A percentile compares a stretch with the other conserved stretches of the same genome.
phyloP scores from a whole-genome alignment of 2,329 filamentous ascomycete species.

The Trichoderma polysporum region DNA sequence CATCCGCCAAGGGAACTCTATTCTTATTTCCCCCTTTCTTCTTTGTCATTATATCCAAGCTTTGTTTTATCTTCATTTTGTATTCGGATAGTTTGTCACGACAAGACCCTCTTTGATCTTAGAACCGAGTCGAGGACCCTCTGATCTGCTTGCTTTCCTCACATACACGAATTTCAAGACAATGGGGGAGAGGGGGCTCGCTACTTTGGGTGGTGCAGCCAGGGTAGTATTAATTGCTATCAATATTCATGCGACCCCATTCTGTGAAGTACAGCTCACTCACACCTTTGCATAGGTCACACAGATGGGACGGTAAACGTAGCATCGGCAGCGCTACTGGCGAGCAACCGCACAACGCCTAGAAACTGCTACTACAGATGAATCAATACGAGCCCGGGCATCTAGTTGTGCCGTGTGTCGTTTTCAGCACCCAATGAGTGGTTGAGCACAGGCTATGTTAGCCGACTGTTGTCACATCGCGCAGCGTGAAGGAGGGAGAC shows the following conservation, averaged over 20 bases:
- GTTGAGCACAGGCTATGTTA: not conserved
- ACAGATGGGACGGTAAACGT: not conserved
- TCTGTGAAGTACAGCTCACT: not conserved
- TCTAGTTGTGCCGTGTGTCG: not conserved
- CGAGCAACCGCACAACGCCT: not conserved
- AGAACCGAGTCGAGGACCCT: not conserved
- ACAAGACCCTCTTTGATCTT: not conserved
- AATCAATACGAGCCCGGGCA: not conserved
- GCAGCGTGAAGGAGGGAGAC: not conserved
- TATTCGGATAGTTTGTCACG: not conserved
- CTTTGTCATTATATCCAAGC: not conserved
- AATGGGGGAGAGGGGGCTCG: not conserved
- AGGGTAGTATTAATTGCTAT: slow-evolving; percentile 7
- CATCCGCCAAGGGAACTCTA: too few species aligned
- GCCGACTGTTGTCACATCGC: slow-evolving; percentile 14
- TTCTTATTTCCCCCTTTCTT: not conserved
- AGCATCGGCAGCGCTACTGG: not conserved
- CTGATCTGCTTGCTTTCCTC: not conserved
- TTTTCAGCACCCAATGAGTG: not conserved
- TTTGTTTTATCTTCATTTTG: not conserved
- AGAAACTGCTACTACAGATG: not conserved
- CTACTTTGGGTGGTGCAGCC: not conserved
- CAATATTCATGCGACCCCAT: not conserved
- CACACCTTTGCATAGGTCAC: not conserved
- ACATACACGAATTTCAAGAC: not conserved